These are phyloP conservation scores for Xylariaceae sp. DNA, from an alignment of 2,329 filamentous ascomycete genomes.

Conservation along the genomic window DNA sequence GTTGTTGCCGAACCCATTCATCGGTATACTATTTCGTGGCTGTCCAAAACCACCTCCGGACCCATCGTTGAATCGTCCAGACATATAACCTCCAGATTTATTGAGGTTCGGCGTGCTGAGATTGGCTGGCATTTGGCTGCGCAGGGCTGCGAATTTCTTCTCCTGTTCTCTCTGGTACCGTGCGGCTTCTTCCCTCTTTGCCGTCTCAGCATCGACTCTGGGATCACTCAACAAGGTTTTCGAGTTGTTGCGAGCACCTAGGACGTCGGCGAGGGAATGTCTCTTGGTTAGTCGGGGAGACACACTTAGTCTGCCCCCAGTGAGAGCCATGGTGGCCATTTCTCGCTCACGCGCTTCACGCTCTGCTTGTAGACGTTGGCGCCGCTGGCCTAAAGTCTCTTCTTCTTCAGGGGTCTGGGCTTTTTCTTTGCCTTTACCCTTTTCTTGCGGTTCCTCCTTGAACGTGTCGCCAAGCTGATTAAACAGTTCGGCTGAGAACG, in stretches of 20 bases:
- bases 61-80: constrained; percentile 53
- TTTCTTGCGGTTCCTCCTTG: constrained; percentile 33
- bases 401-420: constrained; percentile 49
- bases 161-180: constrained; percentile 39
- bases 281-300: constrained; percentile 40
- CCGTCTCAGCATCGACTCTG: constrained; percentile 37
- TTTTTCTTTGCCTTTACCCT: constrained; percentile 26
- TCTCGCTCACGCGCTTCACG: constrained; percentile 59
- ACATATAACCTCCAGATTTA: constrained; percentile 42
- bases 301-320: constrained; percentile 29
- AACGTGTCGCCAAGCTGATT: constrained; percentile 54
- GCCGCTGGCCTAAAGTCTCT: constrained; percentile 75
- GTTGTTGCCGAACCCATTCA: constrained; percentile 9
- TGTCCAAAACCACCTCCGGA: constrained; percentile 34
- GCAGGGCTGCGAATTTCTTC: constrained; percentile 43
- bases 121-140: constrained; percentile 45
- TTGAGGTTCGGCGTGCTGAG: constrained; percentile 29
- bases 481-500: constrained; percentile 67
- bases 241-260: constrained; percentile 37
- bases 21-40: constrained; percentile 18
- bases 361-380: constrained; percentile 67
- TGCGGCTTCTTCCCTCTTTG: constrained; percentile 36
- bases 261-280: constrained; percentile 53
- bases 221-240: constrained; percentile 33
- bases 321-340: constrained; percentile 34